Conservation (phyloP, 2,329 filamentous ascomycete species). For the Arthroderma sp. region DNA sequence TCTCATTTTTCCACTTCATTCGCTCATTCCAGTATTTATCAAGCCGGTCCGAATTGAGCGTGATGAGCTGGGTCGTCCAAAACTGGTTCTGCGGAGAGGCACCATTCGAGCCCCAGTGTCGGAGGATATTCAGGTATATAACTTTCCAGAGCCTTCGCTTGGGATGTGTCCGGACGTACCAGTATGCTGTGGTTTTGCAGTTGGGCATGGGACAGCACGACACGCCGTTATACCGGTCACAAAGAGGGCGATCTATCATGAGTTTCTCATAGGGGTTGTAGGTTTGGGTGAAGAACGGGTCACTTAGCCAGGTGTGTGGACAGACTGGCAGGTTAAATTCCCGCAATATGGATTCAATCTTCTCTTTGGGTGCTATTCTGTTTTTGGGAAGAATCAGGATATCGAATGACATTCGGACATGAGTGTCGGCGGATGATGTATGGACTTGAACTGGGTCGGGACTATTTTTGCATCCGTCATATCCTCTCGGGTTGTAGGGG, state of each 20-base stretch:
- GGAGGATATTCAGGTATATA: slow-evolving; percentile 6
- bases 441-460: too few relatives aligned
- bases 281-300: slow-evolving; percentile 3
- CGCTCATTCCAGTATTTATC: slow-evolving; percentile 7
- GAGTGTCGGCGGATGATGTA: background rate
- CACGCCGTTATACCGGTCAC: background rate
- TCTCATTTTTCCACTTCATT: slow-evolving; percentile 6
- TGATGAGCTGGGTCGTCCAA: slow-evolving; percentile 7
- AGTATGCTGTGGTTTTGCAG: slow-evolving; percentile 7
- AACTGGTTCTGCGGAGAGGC: background rate
- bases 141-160: slow-evolving; percentile 4
- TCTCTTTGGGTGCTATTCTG: background rate
- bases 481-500: background rate
- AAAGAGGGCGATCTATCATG: background rate
- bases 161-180: slow-evolving; percentile 2
- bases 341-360: slow-evolving; percentile 6
- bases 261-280: slow-evolving; percentile 1
- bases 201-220: slow-evolving; percentile 5
- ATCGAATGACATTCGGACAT: background rate
- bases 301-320: slow-evolving; percentile 6
- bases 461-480: too few relatives aligned
- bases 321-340: slow-evolving; percentile 8
- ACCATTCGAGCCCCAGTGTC: background rate
- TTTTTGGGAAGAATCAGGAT: slow-evolving; percentile 6
- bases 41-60: slow-evolving; percentile 1